phyloP scores from a whole-genome alignment of 1,284 basidiomycete species.

The Malassezia sympodialis region DNA sequence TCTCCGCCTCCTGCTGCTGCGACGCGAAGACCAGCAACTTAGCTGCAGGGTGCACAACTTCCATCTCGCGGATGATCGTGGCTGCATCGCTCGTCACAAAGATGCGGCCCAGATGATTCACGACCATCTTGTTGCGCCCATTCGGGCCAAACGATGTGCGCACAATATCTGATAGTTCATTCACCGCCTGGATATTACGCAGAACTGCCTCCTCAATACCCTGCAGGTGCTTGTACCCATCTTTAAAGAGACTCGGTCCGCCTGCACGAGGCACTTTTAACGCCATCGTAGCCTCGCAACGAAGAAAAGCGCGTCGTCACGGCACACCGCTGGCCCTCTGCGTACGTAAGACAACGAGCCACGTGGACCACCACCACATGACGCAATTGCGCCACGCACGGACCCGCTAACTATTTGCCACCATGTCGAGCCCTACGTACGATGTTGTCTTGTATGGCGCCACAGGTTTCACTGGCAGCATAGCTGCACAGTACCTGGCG shows the following conservation, averaged over 20 bases:
- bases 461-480: conserved; percentile 38
- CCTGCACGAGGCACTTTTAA: conserved; percentile 85
- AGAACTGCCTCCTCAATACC: conserved; percentile 76
- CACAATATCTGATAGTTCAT: conserved; percentile 86
- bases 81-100: conserved; percentile 99
- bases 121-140: conserved; percentile 53
- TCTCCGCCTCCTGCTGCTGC: conserved; percentile 89
- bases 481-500: conserved; percentile 28
- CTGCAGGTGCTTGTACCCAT: conserved; percentile 60
- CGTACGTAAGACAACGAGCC: not conserved
- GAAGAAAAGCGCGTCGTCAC: not conserved
- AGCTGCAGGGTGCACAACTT: conserved; percentile 94
- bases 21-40: conserved; percentile 95
- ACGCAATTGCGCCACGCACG: not conserved
- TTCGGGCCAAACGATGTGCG: conserved; percentile 93
- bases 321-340: not conserved
- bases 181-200: conserved; percentile 88
- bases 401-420: not conserved
- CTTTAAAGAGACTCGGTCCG: conserved; percentile 81
- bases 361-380: not conserved
- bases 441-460: conserved; percentile 37
- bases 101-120: conserved; percentile 70
- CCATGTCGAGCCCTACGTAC: conserved; percentile 22
- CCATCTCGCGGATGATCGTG: conserved; percentile 94
- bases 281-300: conserved; percentile 56